Conservation (phyloP, 495 filamentous ascomycete species). For the Cercophora samala region DNA sequence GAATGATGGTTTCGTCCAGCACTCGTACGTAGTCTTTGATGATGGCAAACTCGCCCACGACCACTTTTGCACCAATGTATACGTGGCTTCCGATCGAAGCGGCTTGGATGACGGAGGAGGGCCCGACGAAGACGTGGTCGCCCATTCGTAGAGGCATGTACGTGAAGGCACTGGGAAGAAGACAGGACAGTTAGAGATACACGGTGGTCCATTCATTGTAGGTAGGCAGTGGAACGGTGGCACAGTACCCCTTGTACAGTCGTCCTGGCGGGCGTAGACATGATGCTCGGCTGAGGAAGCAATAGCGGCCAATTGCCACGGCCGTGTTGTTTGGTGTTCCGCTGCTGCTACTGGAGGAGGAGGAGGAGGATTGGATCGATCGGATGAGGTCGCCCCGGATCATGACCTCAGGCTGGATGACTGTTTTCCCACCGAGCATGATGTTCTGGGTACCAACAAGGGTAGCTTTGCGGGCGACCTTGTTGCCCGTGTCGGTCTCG, state of each 20-base stretch:
- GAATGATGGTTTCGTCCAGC: conserved; percentile 76
- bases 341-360: conserved; percentile 32
- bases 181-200: not conserved
- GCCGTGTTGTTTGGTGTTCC: conserved; percentile 55
- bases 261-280: conserved; percentile 75
- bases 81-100: conserved; percentile 78
- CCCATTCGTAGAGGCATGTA: conserved; percentile 88
- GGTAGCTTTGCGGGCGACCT: conserved; percentile 85
- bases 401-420: conserved; percentile 86
- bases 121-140: conserved; percentile 85
- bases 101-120: conserved; percentile 69
- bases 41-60: conserved; percentile 79
- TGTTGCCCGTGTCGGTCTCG: conserved; percentile 98
- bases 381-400: conserved; percentile 88
- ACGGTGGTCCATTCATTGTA: not conserved
- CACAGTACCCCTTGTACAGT: conserved; percentile 58
- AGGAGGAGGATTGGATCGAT: conserved; percentile 41
- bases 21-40: conserved; percentile 87
- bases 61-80: conserved; percentile 68
- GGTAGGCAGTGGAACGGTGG: too few relatives aligned
- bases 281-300: conserved; percentile 70
- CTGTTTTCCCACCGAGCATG: conserved; percentile 91
- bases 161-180: conserved; percentile 50
- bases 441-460: conserved; percentile 96
- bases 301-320: conserved; percentile 86